phyloP scores from a whole-genome alignment of 2,329 filamentous ascomycete genomes.

The Cercospora berteroae region DNA sequence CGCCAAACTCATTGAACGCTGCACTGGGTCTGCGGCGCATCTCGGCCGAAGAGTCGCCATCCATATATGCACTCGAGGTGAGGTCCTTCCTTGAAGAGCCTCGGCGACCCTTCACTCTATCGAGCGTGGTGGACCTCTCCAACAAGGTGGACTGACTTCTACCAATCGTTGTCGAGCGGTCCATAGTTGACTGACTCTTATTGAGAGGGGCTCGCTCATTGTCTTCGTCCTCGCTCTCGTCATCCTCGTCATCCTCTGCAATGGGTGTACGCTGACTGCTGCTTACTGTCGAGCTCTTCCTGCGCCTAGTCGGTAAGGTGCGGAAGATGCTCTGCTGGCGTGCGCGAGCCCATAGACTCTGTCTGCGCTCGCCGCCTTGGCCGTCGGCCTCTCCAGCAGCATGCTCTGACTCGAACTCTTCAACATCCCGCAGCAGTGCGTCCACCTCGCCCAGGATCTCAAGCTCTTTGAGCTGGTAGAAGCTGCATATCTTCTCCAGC shows the following conservation, averaged over 20 bases:
- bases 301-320: slow-evolving; percentile 44
- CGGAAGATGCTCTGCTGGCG: slow-evolving; percentile 53
- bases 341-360: slow-evolving; percentile 36
- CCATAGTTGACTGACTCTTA: slow-evolving; percentile 35
- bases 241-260: slow-evolving; percentile 54
- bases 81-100: slow-evolving; percentile 24
- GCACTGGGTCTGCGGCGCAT: slow-evolving; percentile 63
- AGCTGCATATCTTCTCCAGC: slow-evolving; percentile 88
- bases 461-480: slow-evolving; percentile 84
- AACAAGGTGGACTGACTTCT: slow-evolving; percentile 4
- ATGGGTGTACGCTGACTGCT: slow-evolving; percentile 46
- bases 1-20: slow-evolving; percentile 73
- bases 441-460: slow-evolving; percentile 82
- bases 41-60: slow-evolving; percentile 27
- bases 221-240: slow-evolving; percentile 55
- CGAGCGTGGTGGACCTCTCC: slow-evolving; percentile 25
- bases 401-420: slow-evolving; percentile 61
- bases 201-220: slow-evolving; percentile 47
- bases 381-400: slow-evolving; percentile 32
- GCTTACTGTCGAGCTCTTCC: slow-evolving; percentile 44
- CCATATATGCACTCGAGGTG: slow-evolving; percentile 21
- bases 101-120: slow-evolving; percentile 23
- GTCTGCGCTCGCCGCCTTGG: slow-evolving; percentile 32
- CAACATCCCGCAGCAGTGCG: slow-evolving; percentile 71
- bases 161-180: slow-evolving; percentile 24